Evolutionary conservation across 169 alveolate genomes (phyloP), one percentile per base, ranked within the genome.

Genomic region (Plasmodium gaboni): DNA sequence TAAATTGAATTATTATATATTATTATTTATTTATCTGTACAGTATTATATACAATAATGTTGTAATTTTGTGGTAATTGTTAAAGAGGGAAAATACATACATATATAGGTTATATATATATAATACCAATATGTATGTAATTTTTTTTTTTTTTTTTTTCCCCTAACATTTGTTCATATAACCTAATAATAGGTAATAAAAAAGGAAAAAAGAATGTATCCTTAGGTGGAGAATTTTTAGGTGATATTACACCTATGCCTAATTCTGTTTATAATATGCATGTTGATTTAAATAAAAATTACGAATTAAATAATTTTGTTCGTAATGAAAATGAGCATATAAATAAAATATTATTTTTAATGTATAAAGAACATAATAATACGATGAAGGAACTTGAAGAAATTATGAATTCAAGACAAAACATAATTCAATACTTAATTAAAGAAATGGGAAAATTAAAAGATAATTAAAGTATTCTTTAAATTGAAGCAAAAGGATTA

Each of bases 211-310:
- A 68, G 67, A 80, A 15, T 68, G 26, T 68, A 19, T 28, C 90
- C 28, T 53, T 80, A 63, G 90, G 90, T 44, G 90, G 90, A 17
- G 90, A 80, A 28, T 80, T 80, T 42, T 80, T 80, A 61, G 90
- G 90, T 60, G 90, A 80, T 28, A 80, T 68, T 9, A 80, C 90
- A 1, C 90, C 90, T 68, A 10, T 80, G n/a, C 90, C 90, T 17
- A 80, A 69, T 80, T 80, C 90, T 53, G 90, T 80, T 28, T 80
- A 80, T 71, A 80, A 80, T 55, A 22, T 80, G 55, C 90, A 80
- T 13, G 67, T 80, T 69, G 90, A 80, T 53, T 68, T 80, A 63
- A 80, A 68, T 63, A 80, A 53, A 69, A 68, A 46, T 68, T 80
- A 80, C 63, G 90, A 68, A 67, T 71, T 80, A 19, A 80, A 71